phyloP scores from a whole-genome alignment of 306 rosid species.

The Sechiopsis laciniata region DNA sequence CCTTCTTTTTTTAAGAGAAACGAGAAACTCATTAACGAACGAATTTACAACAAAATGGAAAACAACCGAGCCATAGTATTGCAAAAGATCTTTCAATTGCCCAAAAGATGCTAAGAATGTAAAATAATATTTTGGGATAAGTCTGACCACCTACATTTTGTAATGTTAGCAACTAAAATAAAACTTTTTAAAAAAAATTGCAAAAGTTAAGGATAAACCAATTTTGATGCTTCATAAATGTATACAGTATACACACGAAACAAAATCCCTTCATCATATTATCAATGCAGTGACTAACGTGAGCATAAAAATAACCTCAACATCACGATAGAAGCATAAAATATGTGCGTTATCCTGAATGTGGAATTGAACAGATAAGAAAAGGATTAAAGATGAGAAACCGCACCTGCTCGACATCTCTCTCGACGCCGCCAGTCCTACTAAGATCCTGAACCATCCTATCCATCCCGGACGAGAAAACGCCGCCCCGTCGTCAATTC shows the following conservation, averaged over 20 bases:
- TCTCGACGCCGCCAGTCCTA: constrained; percentile 76
- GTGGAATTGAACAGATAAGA: constrained; percentile 14
- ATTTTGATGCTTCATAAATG: neutral
- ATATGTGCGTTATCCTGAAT: neutral
- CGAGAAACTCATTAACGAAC: neutral
- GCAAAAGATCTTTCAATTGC: neutral
- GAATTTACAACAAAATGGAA: constrained; percentile 7
- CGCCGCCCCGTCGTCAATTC: constrained; percentile 28
- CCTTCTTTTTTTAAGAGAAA: neutral
- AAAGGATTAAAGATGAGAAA: constrained; percentile 1
- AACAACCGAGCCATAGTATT: neutral
- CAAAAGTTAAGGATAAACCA: neutral
- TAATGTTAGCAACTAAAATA: neutral
- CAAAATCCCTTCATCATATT: neutral
- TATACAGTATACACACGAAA: neutral
- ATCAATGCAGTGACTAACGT: too few relatives aligned
- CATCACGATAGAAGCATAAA: neutral
- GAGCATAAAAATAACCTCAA: neutral
- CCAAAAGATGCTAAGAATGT: neutral
- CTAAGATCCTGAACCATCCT: constrained; percentile 90
- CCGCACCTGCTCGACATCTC: constrained; percentile 94
- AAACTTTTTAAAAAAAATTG: neutral
- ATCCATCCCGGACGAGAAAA: constrained; percentile 50
- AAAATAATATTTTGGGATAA: neutral
- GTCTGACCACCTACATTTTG: neutral